Base-by-base conservation (phyloP, 2,329 filamentous ascomycete genomes). In the Monosporascus sp. region DNA sequence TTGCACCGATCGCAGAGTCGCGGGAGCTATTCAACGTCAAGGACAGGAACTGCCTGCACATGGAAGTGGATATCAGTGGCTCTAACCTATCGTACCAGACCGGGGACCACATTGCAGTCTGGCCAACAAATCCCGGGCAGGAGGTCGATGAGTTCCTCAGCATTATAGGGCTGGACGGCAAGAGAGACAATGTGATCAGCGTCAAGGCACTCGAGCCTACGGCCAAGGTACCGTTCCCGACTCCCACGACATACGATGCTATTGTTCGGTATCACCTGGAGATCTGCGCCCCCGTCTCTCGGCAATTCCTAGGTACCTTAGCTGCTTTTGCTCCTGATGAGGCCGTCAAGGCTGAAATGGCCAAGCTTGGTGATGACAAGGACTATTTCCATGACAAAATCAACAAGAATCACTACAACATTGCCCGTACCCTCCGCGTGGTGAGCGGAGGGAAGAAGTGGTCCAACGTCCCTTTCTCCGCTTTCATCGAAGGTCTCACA, bases 151-250 rank as follows among this genome's bases (percentile, higher is more conserved):
- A 91, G 51, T 91, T 99, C 74, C 76, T 99, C 60, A 80, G 85
- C 63, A 80, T 94, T 52, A 80, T 95, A 59, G 91, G 84, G 58
- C 81, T 97, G 41, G 74, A 78, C 49, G 79, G 85, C 26, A 96
- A 96, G 78, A 85, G 87, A 56, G 76, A 96, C 72, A 80, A 79
- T 1, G 93, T 97, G 53, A 86, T 99, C 70, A 85, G 82, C 58
- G 86, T 99, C 70, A 97, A 95, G 76, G 86, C 90, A 54, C 83
- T 97, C 41, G 95, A 99, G 72, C 86, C 92, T 44, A 97, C 94
- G 8, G 91, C 94, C 62, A 97, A 97, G 77, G 91, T 99, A 46
- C 94, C 94, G 7, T 97, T 99, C 78, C 95, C 95, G 19, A 92
- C 92, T 5, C 94, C 94, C 7, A 97, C 94, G 17, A 99, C 94